phyloP scores from a whole-genome alignment of 2,329 filamentous ascomycete species.

The Phialophora chinensis region DNA sequence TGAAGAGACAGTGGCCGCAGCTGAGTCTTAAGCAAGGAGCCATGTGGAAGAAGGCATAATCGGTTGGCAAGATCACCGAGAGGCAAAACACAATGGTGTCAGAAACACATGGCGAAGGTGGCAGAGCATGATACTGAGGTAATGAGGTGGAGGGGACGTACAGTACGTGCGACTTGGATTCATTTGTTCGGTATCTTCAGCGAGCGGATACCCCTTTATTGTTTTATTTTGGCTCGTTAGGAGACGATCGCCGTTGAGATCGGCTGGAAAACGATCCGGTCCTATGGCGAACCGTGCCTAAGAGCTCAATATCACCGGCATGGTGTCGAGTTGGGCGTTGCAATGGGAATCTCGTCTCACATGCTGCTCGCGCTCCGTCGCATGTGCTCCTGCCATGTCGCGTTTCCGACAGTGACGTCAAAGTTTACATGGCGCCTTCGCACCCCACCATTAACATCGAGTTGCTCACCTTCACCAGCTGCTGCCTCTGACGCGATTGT shows the following conservation, averaged over 20 bases:
- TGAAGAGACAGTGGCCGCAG: slow-evolving; percentile 9
- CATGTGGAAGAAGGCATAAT: background rate
- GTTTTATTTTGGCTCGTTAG: slow-evolving; percentile 9
- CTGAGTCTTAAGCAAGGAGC: slow-evolving; percentile 1
- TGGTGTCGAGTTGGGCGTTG: background rate
- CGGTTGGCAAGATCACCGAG: background rate
- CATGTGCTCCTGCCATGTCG: slow-evolving; percentile 1
- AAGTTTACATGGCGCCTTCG: slow-evolving; percentile 6
- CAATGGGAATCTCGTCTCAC: background rate
- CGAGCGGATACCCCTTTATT: slow-evolving; percentile 22
- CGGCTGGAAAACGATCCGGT: background rate
- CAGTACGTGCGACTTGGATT: slow-evolving; percentile 9
- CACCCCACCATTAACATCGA: slow-evolving; percentile 8
- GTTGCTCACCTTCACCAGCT: slow-evolving; percentile 2
- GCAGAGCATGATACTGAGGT: slow-evolving; percentile 9
- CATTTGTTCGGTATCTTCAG: slow-evolving; percentile 13
- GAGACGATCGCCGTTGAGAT: background rate
- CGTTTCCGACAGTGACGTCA: slow-evolving; percentile 5
- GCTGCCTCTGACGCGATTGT: slow-evolving; percentile 1
- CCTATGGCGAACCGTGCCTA: background rate
- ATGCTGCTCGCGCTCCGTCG: background rate
- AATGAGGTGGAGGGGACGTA: slow-evolving; percentile 23
- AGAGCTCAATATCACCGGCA: background rate
- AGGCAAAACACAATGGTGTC: background rate
- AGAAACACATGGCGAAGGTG: slow-evolving; percentile 5